A percentile compares a stretch with the other conserved stretches of the same genome.
Conservation (phyloP, 2,329 filamentous ascomycete species). For the Aspergillus flavus region DNA sequence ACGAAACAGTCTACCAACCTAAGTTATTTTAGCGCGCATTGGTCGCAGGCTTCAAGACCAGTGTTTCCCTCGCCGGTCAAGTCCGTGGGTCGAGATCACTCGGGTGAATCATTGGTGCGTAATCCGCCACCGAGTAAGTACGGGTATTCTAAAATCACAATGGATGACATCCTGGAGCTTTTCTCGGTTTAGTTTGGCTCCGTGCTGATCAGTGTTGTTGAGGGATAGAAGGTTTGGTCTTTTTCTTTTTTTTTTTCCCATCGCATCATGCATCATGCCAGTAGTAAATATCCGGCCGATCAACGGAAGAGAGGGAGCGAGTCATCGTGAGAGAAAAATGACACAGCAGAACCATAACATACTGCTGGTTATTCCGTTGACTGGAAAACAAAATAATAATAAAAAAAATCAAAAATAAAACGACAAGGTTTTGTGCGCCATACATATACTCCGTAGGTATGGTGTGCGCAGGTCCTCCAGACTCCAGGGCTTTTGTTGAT, state of each 20-base stretch:
- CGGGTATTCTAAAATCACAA: slow-evolving; percentile 5
- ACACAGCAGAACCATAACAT: not conserved
- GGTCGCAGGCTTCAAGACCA: not conserved
- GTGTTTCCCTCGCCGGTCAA: not conserved
- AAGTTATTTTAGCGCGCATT: not conserved
- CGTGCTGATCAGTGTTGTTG: slow-evolving; percentile 8
- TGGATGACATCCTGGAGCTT: slow-evolving; percentile 5
- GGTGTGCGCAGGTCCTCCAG: not conserved
- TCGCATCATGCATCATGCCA: not conserved
- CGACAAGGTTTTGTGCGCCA: not conserved
- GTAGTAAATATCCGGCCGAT: not conserved
- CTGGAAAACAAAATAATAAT: not conserved
- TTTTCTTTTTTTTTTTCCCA: not conserved
- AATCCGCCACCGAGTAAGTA: slow-evolving; percentile 16
- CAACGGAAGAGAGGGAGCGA: not conserved
- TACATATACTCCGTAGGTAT: not conserved
- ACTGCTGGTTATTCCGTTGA: not conserved
- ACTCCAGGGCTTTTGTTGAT: no score
- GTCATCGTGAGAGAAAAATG: not conserved
- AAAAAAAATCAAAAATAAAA: not conserved
- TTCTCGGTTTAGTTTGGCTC: not conserved
- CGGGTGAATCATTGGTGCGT: slow-evolving; percentile 13
- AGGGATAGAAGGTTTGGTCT: not conserved
- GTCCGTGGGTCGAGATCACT: slow-evolving; percentile 7
- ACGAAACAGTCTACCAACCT: slow-evolving; percentile 1